Evolutionary conservation across 306 rosid species (phyloP).

Genomic region (Quercus berberidifolia): DNA sequence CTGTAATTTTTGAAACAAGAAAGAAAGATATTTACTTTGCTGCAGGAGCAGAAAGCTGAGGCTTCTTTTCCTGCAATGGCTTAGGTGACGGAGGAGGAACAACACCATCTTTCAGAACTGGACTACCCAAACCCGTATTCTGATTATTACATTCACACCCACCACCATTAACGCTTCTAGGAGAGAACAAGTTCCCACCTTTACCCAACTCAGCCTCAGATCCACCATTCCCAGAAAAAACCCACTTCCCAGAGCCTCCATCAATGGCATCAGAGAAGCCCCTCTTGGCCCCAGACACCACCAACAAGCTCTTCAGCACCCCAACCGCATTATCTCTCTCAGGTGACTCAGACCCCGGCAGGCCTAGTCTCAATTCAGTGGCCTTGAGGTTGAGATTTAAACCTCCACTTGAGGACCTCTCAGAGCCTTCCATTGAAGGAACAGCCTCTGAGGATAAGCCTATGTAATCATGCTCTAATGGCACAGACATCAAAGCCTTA

Average conservation of each 20-base stretch:
- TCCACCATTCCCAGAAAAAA: slow-evolving; percentile 59
- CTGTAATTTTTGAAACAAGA: not conserved
- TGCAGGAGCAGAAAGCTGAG: slow-evolving; percentile 65
- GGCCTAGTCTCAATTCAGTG: slow-evolving; percentile 85
- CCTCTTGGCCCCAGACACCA: slow-evolving; percentile 75
- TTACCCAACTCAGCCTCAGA: slow-evolving; percentile 56
- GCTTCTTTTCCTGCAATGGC: slow-evolving; percentile 64
- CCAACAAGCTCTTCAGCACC: slow-evolving; percentile 35
- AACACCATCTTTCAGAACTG: slow-evolving; percentile 48
- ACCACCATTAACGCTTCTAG: slow-evolving; percentile 38
- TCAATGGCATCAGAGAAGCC: slow-evolving; percentile 87
- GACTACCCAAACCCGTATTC: slow-evolving; percentile 28
- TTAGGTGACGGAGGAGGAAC: slow-evolving; percentile 44
- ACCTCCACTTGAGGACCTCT: slow-evolving; percentile 26
- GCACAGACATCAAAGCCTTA: slow-evolving; percentile 62
- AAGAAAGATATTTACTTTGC: slow-evolving; percentile 48
- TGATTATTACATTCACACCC: slow-evolving; percentile 43
- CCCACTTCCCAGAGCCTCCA: slow-evolving; percentile 68
- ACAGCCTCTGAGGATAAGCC: slow-evolving; percentile 46
- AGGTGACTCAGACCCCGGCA: slow-evolving; percentile 88
- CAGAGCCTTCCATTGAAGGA: slow-evolving; percentile 60
- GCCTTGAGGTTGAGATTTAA: slow-evolving; percentile 80
- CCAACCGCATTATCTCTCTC: slow-evolving; percentile 40
- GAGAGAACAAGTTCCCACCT: slow-evolving; percentile 62
- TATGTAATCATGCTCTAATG: slow-evolving; percentile 68